These are phyloP conservation scores for Pelargonium nanum DNA, from an alignment of 345 rosid genomes.

Conservation along the genomic window DNA sequence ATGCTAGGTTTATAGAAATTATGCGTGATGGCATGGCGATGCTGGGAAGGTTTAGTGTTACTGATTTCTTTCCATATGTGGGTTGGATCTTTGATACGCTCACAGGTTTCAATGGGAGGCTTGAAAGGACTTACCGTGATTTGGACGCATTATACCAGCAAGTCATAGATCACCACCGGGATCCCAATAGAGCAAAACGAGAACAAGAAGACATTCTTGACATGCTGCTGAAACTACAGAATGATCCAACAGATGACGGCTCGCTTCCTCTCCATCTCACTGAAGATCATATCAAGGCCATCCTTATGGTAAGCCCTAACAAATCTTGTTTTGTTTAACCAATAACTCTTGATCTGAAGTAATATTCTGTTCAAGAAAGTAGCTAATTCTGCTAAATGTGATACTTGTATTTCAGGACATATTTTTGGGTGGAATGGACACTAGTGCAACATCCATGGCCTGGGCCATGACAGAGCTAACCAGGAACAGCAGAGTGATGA, in stretches of 20 bases:
- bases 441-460: background rate
- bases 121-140: background rate
- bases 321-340: background rate
- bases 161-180: slow-evolving; percentile 13
- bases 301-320: background rate
- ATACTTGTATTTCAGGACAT: background rate
- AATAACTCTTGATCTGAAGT: no score
- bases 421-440: background rate
- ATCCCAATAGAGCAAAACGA: slow-evolving; percentile 6
- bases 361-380: no score
- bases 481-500: background rate
- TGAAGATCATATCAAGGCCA: background rate
- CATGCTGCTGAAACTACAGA: background rate
- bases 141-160: slow-evolving; percentile 1
- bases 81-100: slow-evolving; percentile 5
- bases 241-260: background rate
- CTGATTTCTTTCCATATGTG: slow-evolving; percentile 1
- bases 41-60: slow-evolving; percentile 5
- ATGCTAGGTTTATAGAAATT: background rate
- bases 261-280: background rate
- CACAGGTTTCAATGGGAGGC: slow-evolving; percentile 3
- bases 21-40: slow-evolving; percentile 2
- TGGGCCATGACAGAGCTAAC: background rate
- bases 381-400: no score
- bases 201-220: slow-evolving; percentile 11